A percentile compares a stretch with the other conserved stretches of the same genome.
These are phyloP conservation scores for Rosa rugosa DNA, from an alignment of 306 rosid species.

Conservation along the genomic window DNA sequence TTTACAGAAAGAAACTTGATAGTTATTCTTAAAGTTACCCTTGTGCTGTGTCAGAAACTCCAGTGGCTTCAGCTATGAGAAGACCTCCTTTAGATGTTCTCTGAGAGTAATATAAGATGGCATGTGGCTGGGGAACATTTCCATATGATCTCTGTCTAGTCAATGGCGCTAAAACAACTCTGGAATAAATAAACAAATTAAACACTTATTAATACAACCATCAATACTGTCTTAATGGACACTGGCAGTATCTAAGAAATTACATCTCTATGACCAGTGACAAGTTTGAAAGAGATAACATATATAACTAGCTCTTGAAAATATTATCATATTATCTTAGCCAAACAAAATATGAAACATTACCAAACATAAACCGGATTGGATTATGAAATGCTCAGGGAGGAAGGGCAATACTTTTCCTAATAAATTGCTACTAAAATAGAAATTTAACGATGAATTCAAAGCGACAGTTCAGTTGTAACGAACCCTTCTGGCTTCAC, in stretches of 20 bases:
- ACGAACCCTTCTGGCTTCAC: too few relatives aligned
- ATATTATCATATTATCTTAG: too few relatives aligned
- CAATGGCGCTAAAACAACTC: slow-evolving; percentile 50
- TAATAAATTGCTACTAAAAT: too few relatives aligned
- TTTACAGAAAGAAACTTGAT: background rate
- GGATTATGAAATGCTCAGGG: too few relatives aligned
- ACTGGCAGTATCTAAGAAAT: background rate
- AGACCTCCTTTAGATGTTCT: slow-evolving; percentile 41
- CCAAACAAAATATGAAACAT: too few relatives aligned
- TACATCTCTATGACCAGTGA: background rate
- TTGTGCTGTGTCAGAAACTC: slow-evolving; percentile 39
- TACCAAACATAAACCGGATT: too few relatives aligned
- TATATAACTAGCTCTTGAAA: background rate
- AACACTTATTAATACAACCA: background rate
- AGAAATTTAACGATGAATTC: too few relatives aligned
- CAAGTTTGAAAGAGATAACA: background rate
- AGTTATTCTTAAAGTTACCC: slow-evolving; percentile 28
- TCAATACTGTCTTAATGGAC: background rate
- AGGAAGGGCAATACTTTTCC: too few relatives aligned
- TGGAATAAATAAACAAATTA: slow-evolving; percentile 4
- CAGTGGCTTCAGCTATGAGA: slow-evolving; percentile 39
- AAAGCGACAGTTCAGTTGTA: too few relatives aligned
- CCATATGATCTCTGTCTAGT: slow-evolving; percentile 30
- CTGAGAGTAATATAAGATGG: slow-evolving; percentile 42
- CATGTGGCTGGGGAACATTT: slow-evolving; percentile 41